These are phyloP conservation scores for Fusarium subglutinans DNA, from an alignment of 2,329 filamentous ascomycete species.

Conservation along the genomic window DNA sequence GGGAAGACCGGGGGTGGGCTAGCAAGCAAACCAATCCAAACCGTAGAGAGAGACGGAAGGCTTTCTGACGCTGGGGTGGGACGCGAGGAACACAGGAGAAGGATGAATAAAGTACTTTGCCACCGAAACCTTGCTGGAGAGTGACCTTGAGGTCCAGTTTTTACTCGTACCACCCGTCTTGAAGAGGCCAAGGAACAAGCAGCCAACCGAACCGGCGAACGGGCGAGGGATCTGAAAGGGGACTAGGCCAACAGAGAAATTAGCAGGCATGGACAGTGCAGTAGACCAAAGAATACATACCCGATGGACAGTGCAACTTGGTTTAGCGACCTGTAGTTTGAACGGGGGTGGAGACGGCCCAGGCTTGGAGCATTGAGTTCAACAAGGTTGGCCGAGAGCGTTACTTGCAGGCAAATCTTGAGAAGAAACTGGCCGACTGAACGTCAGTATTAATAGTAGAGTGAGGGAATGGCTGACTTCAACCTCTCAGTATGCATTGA, in stretches of 20 bases:
- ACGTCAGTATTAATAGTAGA: neutral
- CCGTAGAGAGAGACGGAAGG: conserved; percentile 9
- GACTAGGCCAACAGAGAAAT: conserved; percentile 34
- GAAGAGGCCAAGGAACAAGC: conserved; percentile 18
- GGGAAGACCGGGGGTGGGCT: conserved; percentile 26
- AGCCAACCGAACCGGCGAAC: conserved; percentile 26
- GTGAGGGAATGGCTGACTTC: neutral
- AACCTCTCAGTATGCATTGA: neutral
- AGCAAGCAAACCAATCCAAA: neutral
- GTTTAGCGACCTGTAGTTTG: neutral
- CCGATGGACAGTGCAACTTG: neutral
- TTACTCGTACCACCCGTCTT: conserved; percentile 29
- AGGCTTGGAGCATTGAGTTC: neutral
- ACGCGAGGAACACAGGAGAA: neutral
- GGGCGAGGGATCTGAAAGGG: conserved; percentile 30
- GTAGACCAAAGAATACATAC: neutral
- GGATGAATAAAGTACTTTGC: neutral
- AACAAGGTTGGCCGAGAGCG: neutral
- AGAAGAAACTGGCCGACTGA: neutral
- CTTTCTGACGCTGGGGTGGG: conserved; percentile 6
- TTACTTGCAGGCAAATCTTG: neutral
- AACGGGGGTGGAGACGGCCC: neutral
- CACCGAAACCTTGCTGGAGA: neutral
- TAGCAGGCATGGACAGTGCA: conserved; percentile 31
- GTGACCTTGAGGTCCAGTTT: conserved; percentile 4